Evolutionary conservation across 83 land plant species (phyloP), one percentile per base, ranked within the genome.

Genomic region (Picea mariana): DNA sequence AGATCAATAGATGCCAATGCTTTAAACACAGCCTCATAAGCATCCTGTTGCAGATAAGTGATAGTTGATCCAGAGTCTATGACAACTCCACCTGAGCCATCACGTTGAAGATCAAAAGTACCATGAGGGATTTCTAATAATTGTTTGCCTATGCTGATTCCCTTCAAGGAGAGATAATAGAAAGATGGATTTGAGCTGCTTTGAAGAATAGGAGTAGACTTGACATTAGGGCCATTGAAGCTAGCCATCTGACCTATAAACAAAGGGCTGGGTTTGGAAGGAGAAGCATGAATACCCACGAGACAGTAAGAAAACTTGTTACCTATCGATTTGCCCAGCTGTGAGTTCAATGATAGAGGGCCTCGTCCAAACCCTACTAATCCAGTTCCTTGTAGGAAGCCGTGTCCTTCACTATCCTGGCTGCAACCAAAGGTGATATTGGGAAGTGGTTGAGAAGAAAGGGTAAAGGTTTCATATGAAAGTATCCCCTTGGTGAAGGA

Each of bases 11-110:
- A n/a, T n/a, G n/a, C n/a, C n/a, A n/a, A n/a, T n/a, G n/a, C n/a
- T n/a, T n/a, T n/a, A n/a, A n/a, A n/a, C n/a, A n/a, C n/a, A n/a
- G n/a, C n/a, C n/a, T n/a, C n/a, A 76, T 83, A 83, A 13, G 77
- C 26, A 4, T 55, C 44, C 1, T 12, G 6, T 2, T 79, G 81
- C 27, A 91, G 66, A 27, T 79, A 15, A 2, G 90, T 84, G 52
- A 91, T 24, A 0, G 88, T 87, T 2, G 93, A 86, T 4, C 93
- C 93, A 34, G 93, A 91, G 62, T 91, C 93, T 7, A 91, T 88
- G 62, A 87, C 84, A 24, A 89, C 80, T 68, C 85, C 85, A 4
- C 76, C 82, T 1, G 21, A 21, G 26, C 79, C 67, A 15, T 63
- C 71, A 6, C 8, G 0, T 18, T 12, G 40, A n/a, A 66, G 8